A percentile compares a stretch with the other conserved stretches of the same genome.
phyloP scores from a whole-genome alignment of 164 flowering plant species.

The grape (Vitis vinifera) region DNA sequence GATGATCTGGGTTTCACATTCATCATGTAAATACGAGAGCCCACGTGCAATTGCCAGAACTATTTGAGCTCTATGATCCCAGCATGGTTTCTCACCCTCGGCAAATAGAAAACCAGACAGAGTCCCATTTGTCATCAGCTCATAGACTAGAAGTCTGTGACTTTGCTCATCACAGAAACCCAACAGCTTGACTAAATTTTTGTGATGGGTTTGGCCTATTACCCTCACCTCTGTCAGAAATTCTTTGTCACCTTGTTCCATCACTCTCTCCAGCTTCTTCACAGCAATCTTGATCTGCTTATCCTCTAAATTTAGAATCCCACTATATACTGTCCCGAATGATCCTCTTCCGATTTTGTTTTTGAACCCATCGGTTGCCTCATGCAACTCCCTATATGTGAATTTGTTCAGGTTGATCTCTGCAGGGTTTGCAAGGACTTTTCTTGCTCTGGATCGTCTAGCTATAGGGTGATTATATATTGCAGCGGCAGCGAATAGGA shows the following conservation, averaged over 20 bases:
- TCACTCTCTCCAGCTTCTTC: slow-evolving; percentile 26
- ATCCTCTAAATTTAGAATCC: slow-evolving; percentile 12
- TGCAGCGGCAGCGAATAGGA: slow-evolving; percentile 6
- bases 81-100: slow-evolving; percentile 18
- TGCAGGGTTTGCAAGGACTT: neutral
- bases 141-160: slow-evolving; percentile 23
- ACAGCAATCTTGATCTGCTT: slow-evolving; percentile 25
- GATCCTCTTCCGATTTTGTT: slow-evolving; percentile 24
- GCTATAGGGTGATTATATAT: slow-evolving; percentile 15
- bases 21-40: slow-evolving; percentile 22
- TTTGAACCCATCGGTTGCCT: slow-evolving; percentile 31
- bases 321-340: slow-evolving; percentile 30
- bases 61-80: slow-evolving; percentile 25
- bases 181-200: slow-evolving; percentile 21
- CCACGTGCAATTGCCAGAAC: slow-evolving; percentile 24
- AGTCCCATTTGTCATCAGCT: slow-evolving; percentile 22
- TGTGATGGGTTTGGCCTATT: slow-evolving; percentile 32
- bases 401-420: slow-evolving; percentile 21
- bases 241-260: slow-evolving; percentile 24
- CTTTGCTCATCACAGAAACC: slow-evolving; percentile 20
- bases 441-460: neutral
- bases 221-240: slow-evolving; percentile 29
- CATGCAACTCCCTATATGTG: slow-evolving; percentile 22
- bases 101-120: slow-evolving; percentile 21
- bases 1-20: slow-evolving; percentile 23